Percentiles rank a stretch among this genome's conserved stretches.
phyloP scores from a whole-genome alignment of 2,329 filamentous ascomycete genomes.

The Corinectria fuckeliana region DNA sequence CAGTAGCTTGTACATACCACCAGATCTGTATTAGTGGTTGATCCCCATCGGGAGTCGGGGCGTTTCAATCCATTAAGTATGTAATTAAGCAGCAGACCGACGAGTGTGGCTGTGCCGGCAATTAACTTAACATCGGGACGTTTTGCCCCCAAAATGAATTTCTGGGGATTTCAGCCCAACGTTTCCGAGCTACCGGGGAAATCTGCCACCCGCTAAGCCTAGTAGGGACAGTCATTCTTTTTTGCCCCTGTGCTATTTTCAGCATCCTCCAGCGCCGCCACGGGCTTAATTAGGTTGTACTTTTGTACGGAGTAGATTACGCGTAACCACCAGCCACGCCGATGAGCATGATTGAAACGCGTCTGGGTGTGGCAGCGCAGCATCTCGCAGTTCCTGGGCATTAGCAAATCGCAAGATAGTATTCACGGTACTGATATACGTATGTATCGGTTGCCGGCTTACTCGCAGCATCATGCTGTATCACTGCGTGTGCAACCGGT shows the following conservation, averaged over 20 bases:
- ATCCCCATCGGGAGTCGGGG: background rate
- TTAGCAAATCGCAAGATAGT: background rate
- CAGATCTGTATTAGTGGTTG: background rate
- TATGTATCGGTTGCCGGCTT: too few relatives aligned
- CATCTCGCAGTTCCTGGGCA: background rate
- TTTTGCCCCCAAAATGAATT: background rate
- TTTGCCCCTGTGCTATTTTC: background rate
- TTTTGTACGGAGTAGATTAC: too few relatives aligned
- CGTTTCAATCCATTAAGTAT: too few relatives aligned
- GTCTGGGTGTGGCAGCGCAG: background rate
- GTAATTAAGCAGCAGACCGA: too few relatives aligned
- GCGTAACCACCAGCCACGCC: background rate
- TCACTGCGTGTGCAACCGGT: too few relatives aligned
- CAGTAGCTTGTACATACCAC: background rate
- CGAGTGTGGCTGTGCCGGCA: background rate
- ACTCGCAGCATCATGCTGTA: too few relatives aligned
- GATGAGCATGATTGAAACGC: background rate
- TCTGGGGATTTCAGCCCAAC: background rate
- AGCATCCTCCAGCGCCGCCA: background rate
- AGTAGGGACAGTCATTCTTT: background rate
- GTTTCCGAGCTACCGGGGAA: background rate
- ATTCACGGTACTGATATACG: background rate
- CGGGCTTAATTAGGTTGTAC: too few relatives aligned
- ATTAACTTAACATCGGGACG: too few relatives aligned
- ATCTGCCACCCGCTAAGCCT: background rate